Conservation (phyloP, 164 flowering plant species). For the Vitis riparia region DNA sequence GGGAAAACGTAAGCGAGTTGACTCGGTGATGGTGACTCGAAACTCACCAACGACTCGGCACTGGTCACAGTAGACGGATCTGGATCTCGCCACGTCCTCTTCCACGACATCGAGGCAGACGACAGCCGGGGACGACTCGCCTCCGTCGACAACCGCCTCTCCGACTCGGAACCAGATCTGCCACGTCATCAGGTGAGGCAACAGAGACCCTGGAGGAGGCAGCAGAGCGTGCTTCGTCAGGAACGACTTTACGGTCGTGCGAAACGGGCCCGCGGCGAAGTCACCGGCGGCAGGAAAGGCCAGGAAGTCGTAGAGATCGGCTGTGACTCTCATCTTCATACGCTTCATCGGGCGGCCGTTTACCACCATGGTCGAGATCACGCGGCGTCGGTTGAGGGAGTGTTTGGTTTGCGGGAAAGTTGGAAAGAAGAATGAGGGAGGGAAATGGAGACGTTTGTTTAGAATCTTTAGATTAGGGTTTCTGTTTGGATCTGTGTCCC, state of each 20-base stretch:
- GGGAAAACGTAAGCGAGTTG: background rate
- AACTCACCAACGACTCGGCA: conserved; percentile 95
- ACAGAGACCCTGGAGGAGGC: conserved; percentile 40
- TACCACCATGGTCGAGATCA: conserved; percentile 44
- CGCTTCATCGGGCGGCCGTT: conserved; percentile 64
- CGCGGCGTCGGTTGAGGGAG: conserved; percentile 6
- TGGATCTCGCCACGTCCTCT: conserved; percentile 76
- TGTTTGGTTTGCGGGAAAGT: conserved; percentile 6
- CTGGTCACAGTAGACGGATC: conserved; percentile 87
- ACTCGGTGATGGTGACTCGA: background rate
- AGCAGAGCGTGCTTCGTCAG: conserved; percentile 41
- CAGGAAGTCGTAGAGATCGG: conserved; percentile 63
- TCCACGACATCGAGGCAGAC: conserved; percentile 73
- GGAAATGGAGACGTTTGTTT: too few species aligned
- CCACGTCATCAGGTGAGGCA: conserved; percentile 46
- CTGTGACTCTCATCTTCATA: conserved; percentile 71
- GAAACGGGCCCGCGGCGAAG: conserved; percentile 40
- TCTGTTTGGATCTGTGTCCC: too few species aligned
- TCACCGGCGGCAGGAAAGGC: conserved; percentile 43
- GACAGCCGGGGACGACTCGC: conserved; percentile 29
- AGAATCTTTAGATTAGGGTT: too few species aligned
- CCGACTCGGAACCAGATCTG: conserved; percentile 57
- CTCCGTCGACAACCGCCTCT: conserved; percentile 16
- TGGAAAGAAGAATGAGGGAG: too few species aligned
- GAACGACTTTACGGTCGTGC: conserved; percentile 44